A percentile compares a stretch with the other conserved stretches of the same genome.
phyloP scores from a whole-genome alignment of 371 early-diverging fungal genomes.

The Rhizopus microsporus region DNA sequence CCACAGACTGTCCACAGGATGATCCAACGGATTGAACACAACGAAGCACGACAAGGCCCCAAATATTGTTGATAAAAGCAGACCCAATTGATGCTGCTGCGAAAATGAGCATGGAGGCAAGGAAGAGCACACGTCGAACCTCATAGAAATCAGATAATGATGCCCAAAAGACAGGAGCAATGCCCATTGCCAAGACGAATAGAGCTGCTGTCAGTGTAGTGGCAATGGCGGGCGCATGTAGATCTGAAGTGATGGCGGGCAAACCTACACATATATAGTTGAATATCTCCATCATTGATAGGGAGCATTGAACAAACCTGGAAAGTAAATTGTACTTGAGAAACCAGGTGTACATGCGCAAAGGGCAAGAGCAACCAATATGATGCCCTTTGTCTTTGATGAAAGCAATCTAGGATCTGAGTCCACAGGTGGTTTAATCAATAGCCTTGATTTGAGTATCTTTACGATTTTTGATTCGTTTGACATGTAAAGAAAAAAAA shows the following conservation, averaged over 20 bases:
- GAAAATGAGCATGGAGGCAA: slow-evolving; percentile 61
- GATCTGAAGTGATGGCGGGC: slow-evolving; percentile 46
- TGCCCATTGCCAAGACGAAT: slow-evolving; percentile 59
- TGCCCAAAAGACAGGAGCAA: slow-evolving; percentile 68
- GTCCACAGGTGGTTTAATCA: slow-evolving; percentile 18
- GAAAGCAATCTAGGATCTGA: slow-evolving; percentile 16
- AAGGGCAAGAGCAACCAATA: slow-evolving; percentile 12
- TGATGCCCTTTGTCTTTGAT: slow-evolving; percentile 2
- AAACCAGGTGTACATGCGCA: slow-evolving; percentile 24
- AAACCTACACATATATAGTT: slow-evolving; percentile 33
- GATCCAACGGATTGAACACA: slow-evolving; percentile 73
- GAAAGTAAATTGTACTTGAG: slow-evolving; percentile 32
- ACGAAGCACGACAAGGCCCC: slow-evolving; percentile 64
- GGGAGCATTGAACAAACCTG: slow-evolving; percentile 12
- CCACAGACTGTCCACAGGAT: slow-evolving; percentile 65
- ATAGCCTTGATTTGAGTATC: slow-evolving; percentile 3
- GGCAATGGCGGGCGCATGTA: slow-evolving; percentile 47
- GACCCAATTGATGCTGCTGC: slow-evolving; percentile 67
- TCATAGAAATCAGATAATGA: slow-evolving; percentile 64
- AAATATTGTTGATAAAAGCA: slow-evolving; percentile 59
- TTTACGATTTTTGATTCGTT: not conserved
- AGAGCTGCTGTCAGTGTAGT: slow-evolving; percentile 59
- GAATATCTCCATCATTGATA: slow-evolving; percentile 9
- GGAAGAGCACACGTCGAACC: slow-evolving; percentile 59
- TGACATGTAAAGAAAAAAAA: slow-evolving; percentile 8